These are phyloP conservation scores for Sutorius eximius DNA, from an alignment of 1,284 basidiomycete genomes.

Conservation along the genomic window DNA sequence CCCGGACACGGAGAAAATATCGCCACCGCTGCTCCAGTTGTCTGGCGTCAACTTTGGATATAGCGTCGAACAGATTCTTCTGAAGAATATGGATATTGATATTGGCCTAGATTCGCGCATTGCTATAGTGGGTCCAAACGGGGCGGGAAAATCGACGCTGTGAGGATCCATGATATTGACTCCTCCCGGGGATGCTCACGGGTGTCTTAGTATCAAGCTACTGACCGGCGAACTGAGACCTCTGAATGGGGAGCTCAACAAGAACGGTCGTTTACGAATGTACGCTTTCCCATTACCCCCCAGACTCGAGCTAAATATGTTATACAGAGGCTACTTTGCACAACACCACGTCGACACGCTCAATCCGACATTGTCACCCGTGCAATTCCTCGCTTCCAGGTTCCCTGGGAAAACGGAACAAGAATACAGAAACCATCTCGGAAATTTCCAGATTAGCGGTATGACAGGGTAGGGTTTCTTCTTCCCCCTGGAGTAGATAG, in stretches of 20 bases:
- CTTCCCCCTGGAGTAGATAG: background rate
- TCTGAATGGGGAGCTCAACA: constrained; percentile 77
- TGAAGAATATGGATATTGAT: constrained; percentile 87
- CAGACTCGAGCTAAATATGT: constrained; percentile 1
- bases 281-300: constrained; percentile 37
- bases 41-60: constrained; percentile 94
- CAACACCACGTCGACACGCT: constrained; percentile 98
- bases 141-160: constrained; percentile 80
- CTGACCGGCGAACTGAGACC: constrained; percentile 90
- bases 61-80: constrained; percentile 73
- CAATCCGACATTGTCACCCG: constrained; percentile 81
- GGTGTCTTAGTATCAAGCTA: constrained; percentile 76
- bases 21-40: constrained; percentile 94
- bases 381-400: constrained; percentile 87
- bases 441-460: constrained; percentile 98
- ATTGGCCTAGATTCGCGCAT: constrained; percentile 88
- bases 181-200: constrained; percentile 5
- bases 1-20: constrained; percentile 94
- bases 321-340: constrained; percentile 82
- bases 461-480: constrained; percentile 70
- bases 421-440: constrained; percentile 92
- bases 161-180: constrained; percentile 34
- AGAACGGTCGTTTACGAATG: constrained; percentile 91
- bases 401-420: constrained; percentile 97
- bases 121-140: constrained; percentile 86